Conservation (phyloP, 169 alveolate species). For the Pseudocohnilembus persalinus region DNA sequence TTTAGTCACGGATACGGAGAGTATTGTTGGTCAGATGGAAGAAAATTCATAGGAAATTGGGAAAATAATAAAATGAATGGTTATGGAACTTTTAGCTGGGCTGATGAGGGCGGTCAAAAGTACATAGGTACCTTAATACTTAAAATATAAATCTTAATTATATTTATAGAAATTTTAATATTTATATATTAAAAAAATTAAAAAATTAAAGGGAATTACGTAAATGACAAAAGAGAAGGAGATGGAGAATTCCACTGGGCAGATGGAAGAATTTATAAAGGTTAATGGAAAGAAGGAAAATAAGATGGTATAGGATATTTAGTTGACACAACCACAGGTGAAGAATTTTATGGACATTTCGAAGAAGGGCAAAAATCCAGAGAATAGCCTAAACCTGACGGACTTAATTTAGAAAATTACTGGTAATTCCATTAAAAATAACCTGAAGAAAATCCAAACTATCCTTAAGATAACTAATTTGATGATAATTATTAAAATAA, state of each 20-base stretch:
- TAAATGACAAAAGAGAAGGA: conserved; percentile 14
- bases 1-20: neutral
- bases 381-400: neutral
- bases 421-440: too few species aligned
- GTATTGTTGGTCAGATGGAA: conserved; percentile 26
- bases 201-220: neutral
- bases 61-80: conserved; percentile 43
- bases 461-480: too few species aligned
- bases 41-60: conserved; percentile 36
- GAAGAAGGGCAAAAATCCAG: conserved; percentile 17
- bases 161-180: too few species aligned
- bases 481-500: too few species aligned
- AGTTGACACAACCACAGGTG: conserved; percentile 32
- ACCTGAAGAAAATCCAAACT: neutral
- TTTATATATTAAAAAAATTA: neutral
- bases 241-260: conserved; percentile 48
- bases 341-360: conserved; percentile 32
- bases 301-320: conserved; percentile 42
- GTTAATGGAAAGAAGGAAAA: conserved; percentile 39
- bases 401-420: neutral
- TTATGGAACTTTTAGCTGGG: conserved; percentile 33
- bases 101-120: conserved; percentile 17
- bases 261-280: conserved; percentile 37
- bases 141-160: conserved; percentile 13
- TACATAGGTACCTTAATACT: conserved; percentile 22